Base-by-base conservation (phyloP, 371 early-diverging fungal species). In the Dichotomocladium elegans region DNA sequence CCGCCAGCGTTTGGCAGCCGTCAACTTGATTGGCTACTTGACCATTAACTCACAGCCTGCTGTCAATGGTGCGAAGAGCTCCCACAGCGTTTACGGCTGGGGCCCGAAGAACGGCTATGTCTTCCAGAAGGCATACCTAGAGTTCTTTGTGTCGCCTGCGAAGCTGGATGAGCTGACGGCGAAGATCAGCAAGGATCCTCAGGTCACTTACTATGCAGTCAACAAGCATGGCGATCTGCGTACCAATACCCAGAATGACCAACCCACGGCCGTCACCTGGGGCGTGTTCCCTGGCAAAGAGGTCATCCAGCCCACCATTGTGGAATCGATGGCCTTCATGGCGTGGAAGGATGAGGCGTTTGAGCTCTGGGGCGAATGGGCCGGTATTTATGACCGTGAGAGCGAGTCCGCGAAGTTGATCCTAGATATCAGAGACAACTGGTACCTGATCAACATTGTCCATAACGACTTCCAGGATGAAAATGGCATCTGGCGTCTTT, bases 231-330 rank as follows among this genome's bases (percentile, higher is more conserved):
- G 96, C 43, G 89, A 94, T 58, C 77, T 96, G 53, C 68, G 71
- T 41, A 93, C 94, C 35, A 96, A 96, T 74, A 87, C 87, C 41
- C 73, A 80, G 30, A 79, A 70, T 46, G 94, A 92, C 63, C 85
- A 85, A 17, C 93, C 95, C 11, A 96, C 94, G 57, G 97, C 98
- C 11, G 95, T 98, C 14, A 96, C 98, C 7, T 98, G 98, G 98
- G 98, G 98, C 54, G 95, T 96, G 4, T 98, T 98, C 85, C 95
- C 96, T 7, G 95, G 95, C 51, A 94, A 94, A 70, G 97, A 98
- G 61, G 93, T 98, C 58, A 79, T 95, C 28, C 98, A 98, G 66
- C 97, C 97, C 12, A 98, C 98, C 11, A 83, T 98, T 59, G 96
- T 96, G 22, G 98, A 98, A 61, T 77, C 86, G 11, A 82, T 80